Conservation (phyloP, 768 basidiomycete genomes). For the Cystobasidiopsis lactophilus region DNA sequence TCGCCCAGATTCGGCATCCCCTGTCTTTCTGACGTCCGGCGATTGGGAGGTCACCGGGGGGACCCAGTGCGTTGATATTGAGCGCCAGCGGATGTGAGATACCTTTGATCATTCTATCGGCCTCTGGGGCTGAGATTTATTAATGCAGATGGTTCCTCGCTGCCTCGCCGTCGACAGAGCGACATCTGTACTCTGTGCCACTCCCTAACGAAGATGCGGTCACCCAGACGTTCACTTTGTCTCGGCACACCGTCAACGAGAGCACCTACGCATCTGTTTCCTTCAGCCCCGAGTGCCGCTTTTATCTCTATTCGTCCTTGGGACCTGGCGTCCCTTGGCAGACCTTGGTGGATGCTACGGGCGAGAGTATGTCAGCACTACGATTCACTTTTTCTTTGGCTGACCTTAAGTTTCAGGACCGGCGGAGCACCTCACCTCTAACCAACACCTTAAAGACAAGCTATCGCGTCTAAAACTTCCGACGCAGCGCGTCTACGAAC, state of each 20-base stretch:
- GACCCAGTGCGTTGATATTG: conserved; percentile 48
- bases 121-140: conserved; percentile 1
- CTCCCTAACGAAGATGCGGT: conserved; percentile 47
- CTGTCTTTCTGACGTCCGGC: conserved; percentile 66
- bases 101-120: neutral
- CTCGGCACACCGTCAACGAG: neutral
- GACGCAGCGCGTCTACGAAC: neutral
- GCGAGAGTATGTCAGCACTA: conserved; percentile 29
- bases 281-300: conserved; percentile 71
- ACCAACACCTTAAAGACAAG: too few relatives aligned
- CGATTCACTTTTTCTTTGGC: too few relatives aligned
- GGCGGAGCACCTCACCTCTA: too few relatives aligned
- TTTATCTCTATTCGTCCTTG: conserved; percentile 54
- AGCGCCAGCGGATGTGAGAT: conserved; percentile 49
- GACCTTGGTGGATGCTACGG: conserved; percentile 40
- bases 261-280: conserved; percentile 6
- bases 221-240: neutral
- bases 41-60: conserved; percentile 68
- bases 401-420: too few relatives aligned
- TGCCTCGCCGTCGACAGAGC: conserved; percentile 55
- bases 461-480: too few relatives aligned
- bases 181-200: conserved; percentile 59
- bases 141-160: conserved; percentile 59
- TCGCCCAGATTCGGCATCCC: conserved; percentile 43
- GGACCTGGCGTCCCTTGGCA: conserved; percentile 80